Percentiles rank a stretch among this genome's conserved stretches.
phyloP scores from a whole-genome alignment of 208 protist genomes.

The Wallacemonas sp. region DNA sequence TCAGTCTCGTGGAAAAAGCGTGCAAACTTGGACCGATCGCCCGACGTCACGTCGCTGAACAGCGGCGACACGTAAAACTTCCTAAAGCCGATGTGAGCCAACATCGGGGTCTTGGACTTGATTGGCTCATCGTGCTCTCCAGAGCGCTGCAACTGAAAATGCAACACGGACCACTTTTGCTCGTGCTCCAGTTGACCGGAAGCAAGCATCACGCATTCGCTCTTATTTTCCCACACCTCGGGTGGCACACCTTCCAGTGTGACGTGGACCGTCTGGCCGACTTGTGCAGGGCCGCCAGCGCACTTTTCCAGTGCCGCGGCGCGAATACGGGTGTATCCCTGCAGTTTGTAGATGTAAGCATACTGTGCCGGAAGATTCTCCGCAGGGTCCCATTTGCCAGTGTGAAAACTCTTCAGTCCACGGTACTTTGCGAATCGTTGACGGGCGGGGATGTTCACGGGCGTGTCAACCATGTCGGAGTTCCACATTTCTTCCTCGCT shows the following conservation, averaged over 20 bases:
- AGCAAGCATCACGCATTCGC: conserved; percentile 60
- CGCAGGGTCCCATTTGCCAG: conserved; percentile 78
- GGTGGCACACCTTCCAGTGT: conserved; percentile 66
- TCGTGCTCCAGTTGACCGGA: conserved; percentile 88
- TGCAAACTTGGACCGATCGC: conserved; percentile 82
- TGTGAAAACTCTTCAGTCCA: conserved; percentile 86
- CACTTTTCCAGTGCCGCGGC: conserved; percentile 61
- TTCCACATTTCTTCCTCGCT: conserved; percentile 87
- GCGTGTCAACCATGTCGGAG: conserved; percentile 86
- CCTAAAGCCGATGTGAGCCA: conserved; percentile 87
- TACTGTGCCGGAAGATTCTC: conserved; percentile 87
- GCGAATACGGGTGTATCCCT: conserved; percentile 79
- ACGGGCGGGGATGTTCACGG: conserved; percentile 79
- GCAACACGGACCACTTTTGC: conserved; percentile 90
- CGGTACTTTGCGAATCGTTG: conserved; percentile 89
- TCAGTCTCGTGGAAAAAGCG: conserved; percentile 85
- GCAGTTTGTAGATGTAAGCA: conserved; percentile 89
- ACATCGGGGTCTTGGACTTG: conserved; percentile 89
- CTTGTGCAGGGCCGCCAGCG: conserved; percentile 41
- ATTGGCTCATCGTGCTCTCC: conserved; percentile 79
- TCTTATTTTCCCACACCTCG: conserved; percentile 39
- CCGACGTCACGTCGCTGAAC: conserved; percentile 82
- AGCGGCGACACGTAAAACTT: conserved; percentile 92
- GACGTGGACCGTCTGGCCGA: conserved; percentile 63
- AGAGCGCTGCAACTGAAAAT: conserved; percentile 79